These are phyloP conservation scores for Monilinia aucupariae DNA, from an alignment of 2,329 filamentous ascomycete species.

Conservation along the genomic window DNA sequence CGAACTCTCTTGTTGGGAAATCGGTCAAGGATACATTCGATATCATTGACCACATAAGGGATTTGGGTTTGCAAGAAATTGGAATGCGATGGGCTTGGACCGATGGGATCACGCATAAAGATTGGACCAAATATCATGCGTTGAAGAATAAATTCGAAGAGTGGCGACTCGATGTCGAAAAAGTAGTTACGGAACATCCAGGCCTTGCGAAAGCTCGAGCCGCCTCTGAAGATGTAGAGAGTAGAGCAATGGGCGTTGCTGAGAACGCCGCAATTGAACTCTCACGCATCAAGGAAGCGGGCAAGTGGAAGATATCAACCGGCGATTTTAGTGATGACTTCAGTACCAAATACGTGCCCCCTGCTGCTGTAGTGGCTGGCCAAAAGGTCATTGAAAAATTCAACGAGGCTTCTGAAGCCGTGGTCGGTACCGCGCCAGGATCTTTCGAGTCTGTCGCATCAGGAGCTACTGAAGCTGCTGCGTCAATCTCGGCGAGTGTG, in stretches of 20 bases:
- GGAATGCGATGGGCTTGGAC: constrained; percentile 86
- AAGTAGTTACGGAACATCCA: constrained; percentile 68
- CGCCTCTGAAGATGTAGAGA: constrained; percentile 64
- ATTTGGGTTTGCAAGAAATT: constrained; percentile 66
- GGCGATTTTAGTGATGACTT: constrained; percentile 75
- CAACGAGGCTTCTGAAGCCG: constrained; percentile 29
- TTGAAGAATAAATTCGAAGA: constrained; percentile 76
- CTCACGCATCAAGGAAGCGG: constrained; percentile 73
- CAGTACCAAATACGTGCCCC: constrained; percentile 58
- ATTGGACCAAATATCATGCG: constrained; percentile 92
- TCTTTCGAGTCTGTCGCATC: constrained; percentile 30
- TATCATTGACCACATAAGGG: constrained; percentile 62
- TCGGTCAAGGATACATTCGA: constrained; percentile 60
- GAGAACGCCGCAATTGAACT: constrained; percentile 76
- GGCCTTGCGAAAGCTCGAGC: constrained; percentile 63
- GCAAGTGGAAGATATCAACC: constrained; percentile 74
- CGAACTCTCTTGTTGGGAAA: constrained; percentile 49
- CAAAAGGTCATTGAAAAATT: constrained; percentile 32
- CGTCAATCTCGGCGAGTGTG: constrained; percentile 26
- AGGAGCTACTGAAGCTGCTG: constrained; percentile 22
- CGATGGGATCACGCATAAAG: constrained; percentile 91
- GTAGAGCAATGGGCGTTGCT: constrained; percentile 73
- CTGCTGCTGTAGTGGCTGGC: constrained; percentile 46
- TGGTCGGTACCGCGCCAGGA: constrained; percentile 28
- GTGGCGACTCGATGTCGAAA: constrained; percentile 78